These are phyloP conservation scores for Fusarium citri DNA, from an alignment of 2,329 filamentous ascomycete genomes.

Conservation along the genomic window DNA sequence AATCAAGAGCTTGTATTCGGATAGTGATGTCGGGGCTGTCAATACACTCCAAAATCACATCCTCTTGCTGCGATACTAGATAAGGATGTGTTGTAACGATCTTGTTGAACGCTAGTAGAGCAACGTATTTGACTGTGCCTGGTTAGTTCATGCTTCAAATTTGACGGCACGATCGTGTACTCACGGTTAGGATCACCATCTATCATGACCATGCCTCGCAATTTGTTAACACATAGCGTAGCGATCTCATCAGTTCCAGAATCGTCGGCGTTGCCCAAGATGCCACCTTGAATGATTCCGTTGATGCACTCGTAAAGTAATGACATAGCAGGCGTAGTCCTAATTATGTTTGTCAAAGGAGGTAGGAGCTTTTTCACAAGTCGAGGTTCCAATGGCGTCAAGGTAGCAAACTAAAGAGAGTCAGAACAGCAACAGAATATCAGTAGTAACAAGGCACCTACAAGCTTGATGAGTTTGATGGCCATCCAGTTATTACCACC, in stretches of 20 bases:
- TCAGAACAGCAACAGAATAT: neutral
- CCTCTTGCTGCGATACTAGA: conserved; percentile 91
- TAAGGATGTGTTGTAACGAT: conserved; percentile 90
- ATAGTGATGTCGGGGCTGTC: conserved; percentile 97
- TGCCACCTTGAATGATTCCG: conserved; percentile 96
- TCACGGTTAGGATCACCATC: conserved; percentile 93
- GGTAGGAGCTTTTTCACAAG: conserved; percentile 91
- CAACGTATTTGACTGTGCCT: conserved; percentile 89
- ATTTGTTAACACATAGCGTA: conserved; percentile 88
- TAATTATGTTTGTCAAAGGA: conserved; percentile 91
- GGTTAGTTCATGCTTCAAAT: conserved; percentile 24
- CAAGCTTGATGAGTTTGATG: conserved; percentile 98
- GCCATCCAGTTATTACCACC: conserved; percentile 99
- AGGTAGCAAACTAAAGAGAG: conserved; percentile 81
- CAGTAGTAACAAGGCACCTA: conserved; percentile 50
- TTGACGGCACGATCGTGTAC: conserved; percentile 49
- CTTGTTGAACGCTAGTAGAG: conserved; percentile 92
- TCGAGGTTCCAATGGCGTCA: conserved; percentile 92
- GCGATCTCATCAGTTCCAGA: conserved; percentile 92
- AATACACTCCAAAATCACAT: conserved; percentile 95
- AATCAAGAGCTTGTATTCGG: conserved; percentile 88
- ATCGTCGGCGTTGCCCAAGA: conserved; percentile 84
- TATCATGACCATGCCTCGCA: conserved; percentile 92
- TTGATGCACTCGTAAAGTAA: conserved; percentile 98
- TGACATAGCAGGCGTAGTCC: conserved; percentile 97